Evolutionary conservation across 495 filamentous ascomycete species (phyloP).

Genomic region (Xylaria bambusicola): DNA sequence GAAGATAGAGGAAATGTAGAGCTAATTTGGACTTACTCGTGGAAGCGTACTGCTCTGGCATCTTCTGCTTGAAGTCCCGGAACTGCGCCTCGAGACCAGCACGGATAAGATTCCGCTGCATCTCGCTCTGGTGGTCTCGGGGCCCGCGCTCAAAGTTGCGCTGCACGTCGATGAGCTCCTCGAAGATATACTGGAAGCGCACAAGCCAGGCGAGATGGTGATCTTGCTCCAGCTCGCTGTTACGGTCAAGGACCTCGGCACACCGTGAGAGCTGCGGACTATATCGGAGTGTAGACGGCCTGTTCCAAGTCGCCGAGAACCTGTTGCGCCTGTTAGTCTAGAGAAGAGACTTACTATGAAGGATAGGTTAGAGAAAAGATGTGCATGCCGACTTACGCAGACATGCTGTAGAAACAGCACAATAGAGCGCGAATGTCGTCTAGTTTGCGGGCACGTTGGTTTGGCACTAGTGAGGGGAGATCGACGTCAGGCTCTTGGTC

Average conservation of each 20-base stretch:
- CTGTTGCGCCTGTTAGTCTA: conserved; percentile 25
- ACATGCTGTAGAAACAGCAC: conserved; percentile 39
- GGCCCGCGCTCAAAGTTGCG: conserved; percentile 25
- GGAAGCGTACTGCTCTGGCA: conserved; percentile 23
- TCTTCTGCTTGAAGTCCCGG: conserved; percentile 38
- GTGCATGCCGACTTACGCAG: conserved; percentile 31
- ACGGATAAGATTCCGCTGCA: conserved; percentile 42
- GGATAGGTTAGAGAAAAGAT: not conserved
- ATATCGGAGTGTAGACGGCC: conserved; percentile 29
- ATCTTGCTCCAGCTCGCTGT: conserved; percentile 36
- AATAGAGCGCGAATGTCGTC: conserved; percentile 43
- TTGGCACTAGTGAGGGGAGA: conserved; percentile 11
- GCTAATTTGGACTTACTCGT: conserved; percentile 2
- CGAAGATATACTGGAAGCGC: conserved; percentile 40
- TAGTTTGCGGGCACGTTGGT: conserved; percentile 26
- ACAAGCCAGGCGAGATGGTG: conserved; percentile 44
- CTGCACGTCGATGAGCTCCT: conserved; percentile 37
- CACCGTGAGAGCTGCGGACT: conserved; percentile 36
- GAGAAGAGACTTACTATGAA: no score
- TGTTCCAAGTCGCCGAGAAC: conserved; percentile 36
- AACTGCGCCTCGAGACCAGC: conserved; percentile 46
- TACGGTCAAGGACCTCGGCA: conserved; percentile 35
- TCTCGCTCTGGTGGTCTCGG: conserved; percentile 29
- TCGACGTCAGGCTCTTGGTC: conserved; percentile 36
- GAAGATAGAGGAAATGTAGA: not conserved